A percentile compares a stretch with the other conserved stretches of the same genome.
phyloP scores from a whole-genome alignment of 2,329 filamentous ascomycete species.

The Cercospora nicotianae region DNA sequence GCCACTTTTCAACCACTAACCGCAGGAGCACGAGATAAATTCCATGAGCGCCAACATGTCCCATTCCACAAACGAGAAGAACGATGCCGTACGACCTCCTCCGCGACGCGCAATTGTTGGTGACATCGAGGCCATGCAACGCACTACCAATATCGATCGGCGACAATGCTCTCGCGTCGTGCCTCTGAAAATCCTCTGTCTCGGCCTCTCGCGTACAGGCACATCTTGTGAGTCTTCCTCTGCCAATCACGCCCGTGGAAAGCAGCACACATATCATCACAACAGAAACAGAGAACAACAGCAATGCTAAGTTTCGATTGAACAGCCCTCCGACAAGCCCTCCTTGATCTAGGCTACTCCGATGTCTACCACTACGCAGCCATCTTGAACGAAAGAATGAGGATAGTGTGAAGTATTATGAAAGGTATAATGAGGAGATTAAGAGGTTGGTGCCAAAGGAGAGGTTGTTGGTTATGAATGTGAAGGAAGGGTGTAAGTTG shows the following conservation, averaged over 20 bases:
- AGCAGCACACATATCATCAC: too few species aligned
- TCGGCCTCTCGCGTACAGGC: slow-evolving; percentile 66
- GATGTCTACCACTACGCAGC: slow-evolving; percentile 67
- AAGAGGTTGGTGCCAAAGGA: slow-evolving; percentile 16
- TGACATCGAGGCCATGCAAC: slow-evolving; percentile 13
- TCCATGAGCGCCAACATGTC: not conserved
- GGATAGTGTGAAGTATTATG: slow-evolving; percentile 10
- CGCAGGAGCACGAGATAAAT: not conserved
- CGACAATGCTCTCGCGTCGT: slow-evolving; percentile 18
- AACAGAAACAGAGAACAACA: too few species aligned
- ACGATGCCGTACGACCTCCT: not conserved
- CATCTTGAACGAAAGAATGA: slow-evolving; percentile 22
- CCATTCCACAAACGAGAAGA: not conserved
- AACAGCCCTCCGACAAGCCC: slow-evolving; percentile 45
- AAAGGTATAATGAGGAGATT: slow-evolving; percentile 10
- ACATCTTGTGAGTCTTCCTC: slow-evolving; percentile 51
- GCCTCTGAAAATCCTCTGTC: slow-evolving; percentile 66
- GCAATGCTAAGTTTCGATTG: too few species aligned
- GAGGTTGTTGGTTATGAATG: slow-evolving; percentile 21
- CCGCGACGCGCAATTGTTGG: slow-evolving; percentile 12
- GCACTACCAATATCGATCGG: slow-evolving; percentile 19
- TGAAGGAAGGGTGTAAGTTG: slow-evolving; percentile 18
- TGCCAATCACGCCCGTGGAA: too few species aligned
- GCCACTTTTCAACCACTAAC: not conserved
- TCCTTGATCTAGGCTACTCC: slow-evolving; percentile 62